Conservation (phyloP, 768 basidiomycete genomes). For the Calocybe indica region DNA sequence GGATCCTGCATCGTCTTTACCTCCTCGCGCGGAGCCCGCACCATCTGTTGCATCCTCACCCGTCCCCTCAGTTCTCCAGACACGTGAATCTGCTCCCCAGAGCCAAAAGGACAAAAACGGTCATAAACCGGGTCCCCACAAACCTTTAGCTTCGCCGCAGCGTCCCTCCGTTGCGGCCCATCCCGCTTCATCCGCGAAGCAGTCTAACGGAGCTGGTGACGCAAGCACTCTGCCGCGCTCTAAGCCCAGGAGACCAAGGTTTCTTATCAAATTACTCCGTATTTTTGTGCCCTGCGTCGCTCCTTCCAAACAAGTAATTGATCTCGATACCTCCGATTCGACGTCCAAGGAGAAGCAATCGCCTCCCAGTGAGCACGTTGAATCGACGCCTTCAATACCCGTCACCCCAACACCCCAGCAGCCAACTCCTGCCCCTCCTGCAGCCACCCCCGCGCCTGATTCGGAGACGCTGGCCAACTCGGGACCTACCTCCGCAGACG, state of each 20-base stretch:
- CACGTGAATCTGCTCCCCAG: constrained; percentile 8
- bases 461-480: constrained; percentile 7
- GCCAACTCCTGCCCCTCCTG: constrained; percentile 1
- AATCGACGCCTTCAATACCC: background rate
- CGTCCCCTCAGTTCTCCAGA: constrained; percentile 1
- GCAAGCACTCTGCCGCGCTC: too few species aligned
- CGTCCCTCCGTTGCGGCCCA: constrained; percentile 6
- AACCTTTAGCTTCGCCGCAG: constrained; percentile 7
- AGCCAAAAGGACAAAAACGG: constrained; percentile 14
- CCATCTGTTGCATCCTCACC: constrained; percentile 2
- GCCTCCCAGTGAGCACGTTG: constrained; percentile 4
- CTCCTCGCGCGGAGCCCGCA: constrained; percentile 4
- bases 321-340: constrained; percentile 23
- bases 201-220: constrained; percentile 12
- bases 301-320: constrained; percentile 39
- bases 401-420: constrained; percentile 2
- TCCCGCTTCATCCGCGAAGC: constrained; percentile 8
- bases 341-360: constrained; percentile 23
- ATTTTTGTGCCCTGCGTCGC: constrained; percentile 63
- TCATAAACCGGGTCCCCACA: constrained; percentile 8
- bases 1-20: constrained; percentile 6
- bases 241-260: constrained; percentile 34
- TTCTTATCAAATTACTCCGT: constrained; percentile 54
- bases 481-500: background rate
- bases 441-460: constrained; percentile 4